Evolutionary conservation across 805 yeast species (phyloP), one percentile per base, ranked within the genome.

Genomic region (Yarrowia bubula): DNA sequence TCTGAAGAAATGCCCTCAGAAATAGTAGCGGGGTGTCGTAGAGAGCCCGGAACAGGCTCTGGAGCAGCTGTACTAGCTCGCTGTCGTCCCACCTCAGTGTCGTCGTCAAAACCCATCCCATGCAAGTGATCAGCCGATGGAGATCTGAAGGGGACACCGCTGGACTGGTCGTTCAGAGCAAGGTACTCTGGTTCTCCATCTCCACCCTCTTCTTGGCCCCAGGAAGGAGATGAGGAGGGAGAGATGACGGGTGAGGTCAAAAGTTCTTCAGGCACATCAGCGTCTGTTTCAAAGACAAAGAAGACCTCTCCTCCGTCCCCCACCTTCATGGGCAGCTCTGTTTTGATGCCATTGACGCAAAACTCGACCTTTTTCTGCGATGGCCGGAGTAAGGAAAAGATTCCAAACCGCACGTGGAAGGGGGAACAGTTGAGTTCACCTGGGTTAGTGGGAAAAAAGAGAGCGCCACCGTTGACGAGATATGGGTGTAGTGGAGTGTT

Each of bases 261-360:
- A 68, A 91, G 81, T 66, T 88, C 88, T 65, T 81, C 80, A 1
- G 97, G 96, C 28, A 95, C 86, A 66, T 84, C 83, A 47, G 82
- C 83, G 43, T 82, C 82, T 1, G 97, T 89, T 72, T 92, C 97
- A 77, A 95, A 93, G 46, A 95, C 98, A 73, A 95, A 95, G 74
- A 92, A 92, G 0, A 98, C 99, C 75, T 95, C 99, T 13, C 99
- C 99, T 8, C 96, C 97, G 67, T 95, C 99, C 14, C 97, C 96
- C 50, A 95, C 79, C 75, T 95, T 95, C 98, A 95, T 95, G 8
- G 97, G 97, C 55, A 93, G 78, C 70, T 90, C 87, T 0, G 96
- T 88, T 51, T 85, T 81, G 67, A 82, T 82, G 41, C 88, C 98
- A 76, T 95, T 95, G 43, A 95, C 96, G 46, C 85, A 83, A 69